A percentile compares a stretch with the other conserved stretches of the same genome.
Conservation (phyloP, 345 rosid genomes). For the Streptanthus diversifolius region DNA sequence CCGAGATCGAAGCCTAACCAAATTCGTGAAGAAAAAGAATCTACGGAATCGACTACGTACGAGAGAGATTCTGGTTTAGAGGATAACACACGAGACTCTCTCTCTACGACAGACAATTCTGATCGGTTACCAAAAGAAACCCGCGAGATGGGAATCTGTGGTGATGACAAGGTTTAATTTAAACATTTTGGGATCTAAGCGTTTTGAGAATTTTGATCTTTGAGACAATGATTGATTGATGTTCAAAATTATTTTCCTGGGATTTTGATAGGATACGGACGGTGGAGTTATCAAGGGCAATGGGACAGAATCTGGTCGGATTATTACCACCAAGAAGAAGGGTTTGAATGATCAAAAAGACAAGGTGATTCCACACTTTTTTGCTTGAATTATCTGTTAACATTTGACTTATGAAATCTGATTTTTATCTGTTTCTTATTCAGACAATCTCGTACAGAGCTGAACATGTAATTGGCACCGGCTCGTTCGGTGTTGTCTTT, state of each 20-base stretch:
- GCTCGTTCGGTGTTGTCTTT: conserved; percentile 91
- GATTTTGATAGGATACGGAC: conserved; percentile 29
- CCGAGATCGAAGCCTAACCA: conserved; percentile 69
- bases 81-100: conserved; percentile 32
- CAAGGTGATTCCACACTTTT: conserved; percentile 39
- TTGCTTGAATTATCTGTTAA: neutral
- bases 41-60: conserved; percentile 35
- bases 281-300: conserved; percentile 39
- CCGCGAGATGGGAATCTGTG: conserved; percentile 50
- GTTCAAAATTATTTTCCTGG: neutral
- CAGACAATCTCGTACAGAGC: conserved; percentile 87
- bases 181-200: neutral
- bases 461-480: conserved; percentile 95
- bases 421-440: neutral
- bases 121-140: conserved; percentile 59
- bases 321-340: conserved; percentile 81
- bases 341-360: conserved; percentile 80
- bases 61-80: conserved; percentile 44
- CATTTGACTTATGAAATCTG: neutral
- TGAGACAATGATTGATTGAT: neutral
- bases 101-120: conserved; percentile 32
- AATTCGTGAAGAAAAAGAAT: conserved; percentile 37
- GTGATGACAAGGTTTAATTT: conserved; percentile 64
- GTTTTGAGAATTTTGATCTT: neutral
- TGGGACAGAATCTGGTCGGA: conserved; percentile 88